Conservation (phyloP, 176 grass and related monocot species). For the Puya raimondii region DNA sequence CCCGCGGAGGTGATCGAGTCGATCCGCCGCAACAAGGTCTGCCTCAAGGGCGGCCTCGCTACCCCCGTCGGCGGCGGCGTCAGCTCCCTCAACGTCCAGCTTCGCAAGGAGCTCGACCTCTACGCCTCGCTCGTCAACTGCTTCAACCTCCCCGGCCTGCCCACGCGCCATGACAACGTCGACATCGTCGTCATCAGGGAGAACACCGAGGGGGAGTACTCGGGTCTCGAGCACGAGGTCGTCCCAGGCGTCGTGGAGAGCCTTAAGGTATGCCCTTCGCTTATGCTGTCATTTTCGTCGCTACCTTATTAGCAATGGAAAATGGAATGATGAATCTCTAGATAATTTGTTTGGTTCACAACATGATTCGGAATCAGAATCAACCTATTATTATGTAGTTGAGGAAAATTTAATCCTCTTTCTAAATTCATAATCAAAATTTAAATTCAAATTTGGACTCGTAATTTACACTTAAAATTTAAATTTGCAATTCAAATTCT, state of each 20-base stretch:
- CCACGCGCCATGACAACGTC: constrained; percentile 82
- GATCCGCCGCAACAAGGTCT: constrained; percentile 87
- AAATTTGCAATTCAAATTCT: too few species aligned
- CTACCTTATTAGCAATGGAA: too few species aligned
- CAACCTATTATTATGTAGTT: too few species aligned
- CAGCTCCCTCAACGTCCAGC: constrained; percentile 80
- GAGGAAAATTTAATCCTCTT: too few species aligned
- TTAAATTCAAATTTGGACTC: too few species aligned
- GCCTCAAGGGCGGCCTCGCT: constrained; percentile 78
- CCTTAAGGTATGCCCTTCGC: constrained; percentile 53
- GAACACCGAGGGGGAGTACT: constrained; percentile 96
- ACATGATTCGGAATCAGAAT: too few species aligned
- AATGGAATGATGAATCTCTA: too few species aligned
- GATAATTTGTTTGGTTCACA: too few species aligned
- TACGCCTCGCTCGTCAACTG: constrained; percentile 92
- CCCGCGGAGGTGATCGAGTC: constrained; percentile 70
- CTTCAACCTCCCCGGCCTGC: constrained; percentile 81
- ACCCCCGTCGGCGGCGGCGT: constrained; percentile 85
- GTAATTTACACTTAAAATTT: too few species aligned
- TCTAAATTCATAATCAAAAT: too few species aligned
- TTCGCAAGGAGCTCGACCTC: constrained; percentile 95
- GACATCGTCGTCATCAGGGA: constrained; percentile 99
- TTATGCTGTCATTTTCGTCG: background rate
- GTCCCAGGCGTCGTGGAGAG: constrained; percentile 91
- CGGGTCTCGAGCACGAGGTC: constrained; percentile 92